These are phyloP conservation scores for Bruguiera hainesii DNA, from an alignment of 441 rosid genomes.

Conservation along the genomic window DNA sequence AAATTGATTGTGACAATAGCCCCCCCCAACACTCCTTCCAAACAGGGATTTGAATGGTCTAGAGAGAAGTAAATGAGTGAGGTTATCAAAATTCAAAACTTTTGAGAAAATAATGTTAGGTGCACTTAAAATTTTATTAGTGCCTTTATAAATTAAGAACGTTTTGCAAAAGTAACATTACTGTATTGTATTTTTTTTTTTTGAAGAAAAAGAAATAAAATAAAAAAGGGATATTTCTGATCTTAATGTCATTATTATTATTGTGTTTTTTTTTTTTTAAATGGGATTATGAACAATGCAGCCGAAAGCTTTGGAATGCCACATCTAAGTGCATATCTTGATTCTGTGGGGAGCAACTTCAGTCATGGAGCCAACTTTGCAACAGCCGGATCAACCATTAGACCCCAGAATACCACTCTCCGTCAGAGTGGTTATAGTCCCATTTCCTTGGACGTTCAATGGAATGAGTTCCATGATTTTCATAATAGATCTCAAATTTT, in stretches of 20 bases:
- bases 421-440: conserved; percentile 67
- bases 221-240: not conserved
- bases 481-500: conserved; percentile 50
- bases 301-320: conserved; percentile 54
- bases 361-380: conserved; percentile 75
- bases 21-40: too few species aligned
- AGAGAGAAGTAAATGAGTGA: too few species aligned
- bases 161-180: too few species aligned
- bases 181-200: too few species aligned
- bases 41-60: too few species aligned
- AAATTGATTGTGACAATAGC: too few species aligned
- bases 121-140: too few species aligned
- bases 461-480: conserved; percentile 48
- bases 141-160: too few species aligned
- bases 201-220: too few species aligned
- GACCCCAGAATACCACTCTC: conserved; percentile 60
- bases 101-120: too few species aligned
- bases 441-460: conserved; percentile 61
- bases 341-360: conserved; percentile 62
- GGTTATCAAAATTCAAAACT: too few species aligned
- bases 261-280: not conserved
- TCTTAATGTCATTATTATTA: not conserved
- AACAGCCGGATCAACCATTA: conserved; percentile 68
- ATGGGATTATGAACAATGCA: conserved; percentile 10
- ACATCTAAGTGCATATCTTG: conserved; percentile 61